Evolutionary conservation across 2,329 filamentous ascomycete species (phyloP).

Genomic region (Colletotrichum cereale): DNA sequence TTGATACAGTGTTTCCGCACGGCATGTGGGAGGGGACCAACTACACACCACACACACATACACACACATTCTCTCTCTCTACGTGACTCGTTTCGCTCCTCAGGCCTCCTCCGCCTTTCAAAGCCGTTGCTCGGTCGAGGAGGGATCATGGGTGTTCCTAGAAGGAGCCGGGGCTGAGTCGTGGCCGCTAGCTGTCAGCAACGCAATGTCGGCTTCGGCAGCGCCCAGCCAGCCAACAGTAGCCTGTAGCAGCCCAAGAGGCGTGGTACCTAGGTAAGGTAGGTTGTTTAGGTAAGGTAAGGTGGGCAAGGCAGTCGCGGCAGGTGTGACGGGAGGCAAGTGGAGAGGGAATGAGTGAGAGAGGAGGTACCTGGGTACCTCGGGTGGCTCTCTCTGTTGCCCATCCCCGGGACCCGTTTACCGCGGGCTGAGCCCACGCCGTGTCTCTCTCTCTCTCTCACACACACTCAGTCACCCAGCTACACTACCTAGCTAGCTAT

Average conservation of each 20-base stretch:
- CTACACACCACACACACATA: too few relatives aligned
- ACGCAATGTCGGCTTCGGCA: conserved; percentile 12
- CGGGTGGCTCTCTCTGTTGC: neutral
- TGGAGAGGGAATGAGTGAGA: neutral
- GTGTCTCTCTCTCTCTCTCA: neutral
- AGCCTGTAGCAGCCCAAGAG: neutral
- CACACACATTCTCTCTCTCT: neutral
- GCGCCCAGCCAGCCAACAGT: conserved; percentile 7
- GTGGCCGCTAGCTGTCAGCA: conserved; percentile 37
- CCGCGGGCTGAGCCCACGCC: neutral
- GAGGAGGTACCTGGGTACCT: neutral
- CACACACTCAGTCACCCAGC: neutral
- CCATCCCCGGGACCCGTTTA: neutral
- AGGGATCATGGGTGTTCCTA: conserved; percentile 33
- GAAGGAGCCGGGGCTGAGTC: conserved; percentile 37
- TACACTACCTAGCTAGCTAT: neutral
- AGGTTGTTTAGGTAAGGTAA: too few relatives aligned
- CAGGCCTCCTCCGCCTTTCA: conserved; percentile 5
- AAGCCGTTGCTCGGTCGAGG: conserved; percentile 38
- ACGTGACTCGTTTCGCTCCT: neutral
- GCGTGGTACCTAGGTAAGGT: too few relatives aligned
- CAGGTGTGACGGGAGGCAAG: neutral
- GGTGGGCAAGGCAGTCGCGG: neutral
- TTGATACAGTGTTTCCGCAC: conserved; percentile 12
- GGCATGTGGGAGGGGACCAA: conserved; percentile 25